Conservation (phyloP, 1,284 basidiomycete genomes). For the Cryptococcus amylolentus region DNA sequence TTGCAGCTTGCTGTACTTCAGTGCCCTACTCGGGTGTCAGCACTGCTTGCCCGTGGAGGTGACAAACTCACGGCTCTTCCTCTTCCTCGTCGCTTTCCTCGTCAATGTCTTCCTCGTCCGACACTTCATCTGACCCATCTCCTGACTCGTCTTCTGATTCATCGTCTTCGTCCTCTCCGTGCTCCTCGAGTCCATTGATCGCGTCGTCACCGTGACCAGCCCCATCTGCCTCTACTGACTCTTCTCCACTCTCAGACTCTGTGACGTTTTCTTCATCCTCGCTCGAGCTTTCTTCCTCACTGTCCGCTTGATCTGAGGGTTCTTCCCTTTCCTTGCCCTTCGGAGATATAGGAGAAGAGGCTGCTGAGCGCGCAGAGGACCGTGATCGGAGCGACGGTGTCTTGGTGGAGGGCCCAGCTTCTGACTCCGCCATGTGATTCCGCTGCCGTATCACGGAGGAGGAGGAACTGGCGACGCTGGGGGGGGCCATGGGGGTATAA, state of each 20-base stretch:
- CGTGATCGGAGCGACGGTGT: neutral
- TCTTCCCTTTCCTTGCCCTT: constrained; percentile 2
- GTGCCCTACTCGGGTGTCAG: constrained; percentile 50
- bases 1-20: constrained; percentile 84
- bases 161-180: constrained; percentile 51
- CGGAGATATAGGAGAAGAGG: neutral
- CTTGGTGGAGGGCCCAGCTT: neutral
- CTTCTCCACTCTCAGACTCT: constrained; percentile 2
- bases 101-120: constrained; percentile 39
- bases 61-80: constrained; percentile 43
- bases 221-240: constrained; percentile 10
- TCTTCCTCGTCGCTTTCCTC: constrained; percentile 43
- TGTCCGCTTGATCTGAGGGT: neutral
- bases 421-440: neutral
- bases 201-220: too few species aligned
- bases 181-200: constrained; percentile 51
- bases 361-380: neutral
- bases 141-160: constrained; percentile 16
- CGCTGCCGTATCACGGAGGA: neutral
- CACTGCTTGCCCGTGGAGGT: neutral
- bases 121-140: constrained; percentile 31
- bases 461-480: neutral
- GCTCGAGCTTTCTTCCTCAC: neutral
- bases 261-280: neutral
- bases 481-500: neutral